These are phyloP conservation scores for Pilobolus umbonatus DNA, from an alignment of 192 early-diverging fungal genomes.

Conservation along the genomic window DNA sequence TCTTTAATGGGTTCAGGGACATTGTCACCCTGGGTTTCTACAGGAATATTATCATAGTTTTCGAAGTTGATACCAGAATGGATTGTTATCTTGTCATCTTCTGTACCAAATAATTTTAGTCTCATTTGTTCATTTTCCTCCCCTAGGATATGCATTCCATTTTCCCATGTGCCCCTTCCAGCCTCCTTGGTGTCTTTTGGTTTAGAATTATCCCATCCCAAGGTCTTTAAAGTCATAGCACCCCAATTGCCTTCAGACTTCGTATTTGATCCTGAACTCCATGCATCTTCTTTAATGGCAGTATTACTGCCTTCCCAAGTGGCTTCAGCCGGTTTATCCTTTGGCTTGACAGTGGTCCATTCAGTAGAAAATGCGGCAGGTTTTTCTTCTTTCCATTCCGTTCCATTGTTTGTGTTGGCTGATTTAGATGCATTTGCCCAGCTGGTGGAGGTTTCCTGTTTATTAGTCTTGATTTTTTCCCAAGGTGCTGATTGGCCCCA, in stretches of 20 bases:
- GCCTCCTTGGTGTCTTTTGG: conserved; percentile 1
- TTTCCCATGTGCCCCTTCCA: conserved; percentile 17
- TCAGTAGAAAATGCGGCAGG: not conserved
- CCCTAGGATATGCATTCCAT: conserved; percentile 7
- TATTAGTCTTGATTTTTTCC: too few relatives aligned
- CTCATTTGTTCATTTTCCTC: conserved; percentile 48
- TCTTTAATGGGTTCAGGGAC: conserved; percentile 43
- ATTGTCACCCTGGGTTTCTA: conserved; percentile 55
- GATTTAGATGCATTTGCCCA: too few relatives aligned
- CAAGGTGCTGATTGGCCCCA: too few relatives aligned
- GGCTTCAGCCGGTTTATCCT: too few relatives aligned
- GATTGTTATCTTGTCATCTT: conserved; percentile 33
- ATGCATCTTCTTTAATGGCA: not conserved
- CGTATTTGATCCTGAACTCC: not conserved
- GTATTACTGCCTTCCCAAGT: not conserved
- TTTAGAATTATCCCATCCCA: conserved; percentile 4
- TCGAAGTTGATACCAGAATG: conserved; percentile 76
- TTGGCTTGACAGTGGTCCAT: too few relatives aligned
- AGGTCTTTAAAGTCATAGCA: conserved; percentile 2
- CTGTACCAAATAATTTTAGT: conserved; percentile 51
- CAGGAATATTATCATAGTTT: conserved; percentile 70
- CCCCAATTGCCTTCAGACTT: not conserved
- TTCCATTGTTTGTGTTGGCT: too few relatives aligned
- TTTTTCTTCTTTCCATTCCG: not conserved
- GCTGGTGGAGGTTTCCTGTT: too few relatives aligned